A percentile compares a stretch with the other conserved stretches of the same genome.
Conservation (phyloP, 345 rosid genomes). For the Psidium friedrichsthalianum region DNA sequence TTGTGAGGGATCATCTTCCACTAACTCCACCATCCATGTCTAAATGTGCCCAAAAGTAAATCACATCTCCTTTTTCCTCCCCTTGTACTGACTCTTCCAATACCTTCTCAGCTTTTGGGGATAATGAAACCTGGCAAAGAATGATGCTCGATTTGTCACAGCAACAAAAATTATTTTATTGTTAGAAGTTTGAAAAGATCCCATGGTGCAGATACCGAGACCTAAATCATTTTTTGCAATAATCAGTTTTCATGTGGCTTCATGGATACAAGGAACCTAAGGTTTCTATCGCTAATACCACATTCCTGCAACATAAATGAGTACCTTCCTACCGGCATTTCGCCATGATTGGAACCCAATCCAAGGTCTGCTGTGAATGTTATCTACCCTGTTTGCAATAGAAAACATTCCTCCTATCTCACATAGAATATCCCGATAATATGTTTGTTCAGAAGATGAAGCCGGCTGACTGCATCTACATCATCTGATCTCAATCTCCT, state of each 20-base stretch:
- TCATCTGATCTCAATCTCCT: constrained; percentile 91
- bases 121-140: constrained; percentile 41
- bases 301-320: constrained; percentile 6
- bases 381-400: constrained; percentile 80
- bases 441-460: constrained; percentile 60
- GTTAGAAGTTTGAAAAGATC: neutral
- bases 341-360: constrained; percentile 99
- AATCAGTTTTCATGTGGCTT: neutral
- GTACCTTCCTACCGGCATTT: constrained; percentile 95
- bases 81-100: constrained; percentile 41
- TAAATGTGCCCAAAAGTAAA: constrained; percentile 63
- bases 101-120: constrained; percentile 47
- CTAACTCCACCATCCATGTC: constrained; percentile 34
- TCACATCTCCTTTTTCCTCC: constrained; percentile 42
- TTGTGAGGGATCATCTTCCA: constrained; percentile 29
- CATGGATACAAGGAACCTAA: neutral
- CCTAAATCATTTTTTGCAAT: neutral
- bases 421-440: constrained; percentile 59
- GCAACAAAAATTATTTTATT: neutral
- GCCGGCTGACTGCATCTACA: constrained; percentile 77
- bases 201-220: neutral
- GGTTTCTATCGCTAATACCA: neutral
- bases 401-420: constrained; percentile 98
- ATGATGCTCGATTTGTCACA: neutral
- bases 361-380: constrained; percentile 95